Percentiles rank a stretch among this genome's conserved stretches.
Conservation (phyloP, 73 alveolate genomes). For the Strombidium stylifer region DNA sequence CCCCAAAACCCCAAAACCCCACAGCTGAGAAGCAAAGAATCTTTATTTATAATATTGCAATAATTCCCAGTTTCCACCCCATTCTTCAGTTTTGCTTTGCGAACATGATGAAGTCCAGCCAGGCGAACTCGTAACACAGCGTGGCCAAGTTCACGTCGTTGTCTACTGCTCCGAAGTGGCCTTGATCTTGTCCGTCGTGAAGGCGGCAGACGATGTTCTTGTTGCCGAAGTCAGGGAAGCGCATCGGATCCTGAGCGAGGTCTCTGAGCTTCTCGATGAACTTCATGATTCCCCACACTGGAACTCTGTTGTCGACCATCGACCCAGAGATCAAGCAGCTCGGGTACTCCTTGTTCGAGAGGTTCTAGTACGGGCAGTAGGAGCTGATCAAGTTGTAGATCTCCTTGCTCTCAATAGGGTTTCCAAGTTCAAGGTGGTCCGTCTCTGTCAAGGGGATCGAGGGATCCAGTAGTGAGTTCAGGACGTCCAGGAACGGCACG, state of each 20-base stretch:
- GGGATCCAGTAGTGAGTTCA: constrained; percentile 67
- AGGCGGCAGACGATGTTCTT: constrained; percentile 44
- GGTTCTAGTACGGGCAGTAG: constrained; percentile 86
- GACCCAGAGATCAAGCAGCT: constrained; percentile 68
- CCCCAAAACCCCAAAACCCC: no score
- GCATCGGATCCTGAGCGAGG: constrained; percentile 24
- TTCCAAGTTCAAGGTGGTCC: constrained; percentile 88
- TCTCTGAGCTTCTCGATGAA: constrained; percentile 74
- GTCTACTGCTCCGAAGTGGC: constrained; percentile 48
- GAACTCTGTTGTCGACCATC: constrained; percentile 76
- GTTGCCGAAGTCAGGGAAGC: constrained; percentile 46
- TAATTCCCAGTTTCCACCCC: background rate
- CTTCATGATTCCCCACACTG: constrained; percentile 73
- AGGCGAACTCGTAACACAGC: constrained; percentile 48
- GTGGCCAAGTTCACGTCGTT: constrained; percentile 37
- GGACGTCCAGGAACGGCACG: constrained; percentile 85
- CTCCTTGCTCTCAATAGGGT: constrained; percentile 60
- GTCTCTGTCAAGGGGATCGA: constrained; percentile 66
- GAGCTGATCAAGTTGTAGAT: constrained; percentile 44
- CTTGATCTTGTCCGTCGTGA: constrained; percentile 37
- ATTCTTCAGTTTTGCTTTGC: constrained; percentile 14
- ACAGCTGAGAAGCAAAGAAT: background rate
- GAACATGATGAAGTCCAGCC: constrained; percentile 57
- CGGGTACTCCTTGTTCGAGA: constrained; percentile 71
- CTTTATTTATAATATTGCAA: background rate